Percentiles rank a stretch among this genome's conserved stretches.
Evolutionary conservation across 768 basidiomycete species (phyloP).

Genomic region (Lanmaoa pseudosensibilis): DNA sequence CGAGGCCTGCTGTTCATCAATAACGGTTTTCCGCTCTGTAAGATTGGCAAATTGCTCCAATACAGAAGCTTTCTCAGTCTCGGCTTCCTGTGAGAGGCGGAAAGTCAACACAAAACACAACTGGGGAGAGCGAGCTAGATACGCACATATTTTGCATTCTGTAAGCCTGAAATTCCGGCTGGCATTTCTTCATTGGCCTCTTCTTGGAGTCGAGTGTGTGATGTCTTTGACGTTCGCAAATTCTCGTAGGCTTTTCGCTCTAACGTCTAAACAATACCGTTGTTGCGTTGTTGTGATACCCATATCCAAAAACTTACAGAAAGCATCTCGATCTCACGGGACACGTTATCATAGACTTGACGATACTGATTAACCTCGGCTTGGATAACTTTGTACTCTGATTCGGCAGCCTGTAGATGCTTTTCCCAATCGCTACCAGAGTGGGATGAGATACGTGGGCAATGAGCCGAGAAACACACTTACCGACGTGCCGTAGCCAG

Average conservation of each 20-base stretch:
- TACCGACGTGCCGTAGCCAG: conserved; percentile 49
- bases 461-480: conserved; percentile 15
- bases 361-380: conserved; percentile 31
- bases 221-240: conserved; percentile 35
- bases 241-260: conserved; percentile 26
- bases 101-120: background rate
- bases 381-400: conserved; percentile 34
- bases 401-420: conserved; percentile 40
- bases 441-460: background rate
- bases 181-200: conserved; percentile 73
- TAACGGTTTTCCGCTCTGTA: conserved; percentile 41
- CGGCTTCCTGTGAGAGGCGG: conserved; percentile 46
- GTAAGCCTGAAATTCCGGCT: conserved; percentile 55
- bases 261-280: conserved; percentile 10
- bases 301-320: conserved; percentile 30
- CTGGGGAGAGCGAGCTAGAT: background rate
- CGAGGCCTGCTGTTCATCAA: conserved; percentile 46
- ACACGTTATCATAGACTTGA: conserved; percentile 30
- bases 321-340: conserved; percentile 33
- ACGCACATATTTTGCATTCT: conserved; percentile 54
- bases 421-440: conserved; percentile 47
- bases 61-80: conserved; percentile 49
- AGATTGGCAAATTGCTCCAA: conserved; percentile 51
- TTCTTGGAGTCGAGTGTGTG: conserved; percentile 45
- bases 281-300: background rate